Evolutionary conservation across 2,329 filamentous ascomycete genomes (phyloP), one percentile per base, ranked within the genome.

Genomic region (Scortechinia acanthostroma): DNA sequence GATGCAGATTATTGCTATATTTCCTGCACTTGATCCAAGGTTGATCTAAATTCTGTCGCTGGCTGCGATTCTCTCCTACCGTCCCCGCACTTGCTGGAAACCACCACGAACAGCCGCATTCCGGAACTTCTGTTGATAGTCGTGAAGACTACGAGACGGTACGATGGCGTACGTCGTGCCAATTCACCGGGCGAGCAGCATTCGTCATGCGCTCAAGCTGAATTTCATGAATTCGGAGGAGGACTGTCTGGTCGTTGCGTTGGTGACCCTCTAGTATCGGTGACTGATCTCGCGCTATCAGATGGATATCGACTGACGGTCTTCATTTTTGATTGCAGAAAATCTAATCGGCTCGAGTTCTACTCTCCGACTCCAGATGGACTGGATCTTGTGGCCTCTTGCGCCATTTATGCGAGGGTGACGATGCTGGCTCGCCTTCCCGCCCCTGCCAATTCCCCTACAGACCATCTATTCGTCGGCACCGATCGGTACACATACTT

Each of bases 401-500:
- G 83, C 56, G 70, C 80, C 50, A 73, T 97, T 46, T 91, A 91
- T 60, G 93, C 91, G 59, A 88, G 86, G 52, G 83, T 97, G 53
- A 84, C 86, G 4, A 88, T 96, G 71, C 76, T 96, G 14, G 79
- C 93, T 56, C 84, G 82, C 56, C 72, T 98, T 42, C 81, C 35
- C 10, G 35, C 81, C 21, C 89, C 91, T 4, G 79, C 80, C 43
- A 79, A 88, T 53, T 82, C 83, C 21, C 65, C 73, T 3, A 88
- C 83, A 42, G 90, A 97, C 53, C 80, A 96, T 49, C 77, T 98
- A 49, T 95, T 98, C 59, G 77, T 98, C 47, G 91, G 90, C 43
- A 98, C 93, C 42, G 86, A 95, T 58, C 81, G 86, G 46, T 86
- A 88, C 53, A 83, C 90, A 55, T 97, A 95, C 66, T 95, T 97